Base-by-base conservation (phyloP, 2,329 filamentous ascomycete genomes). In the Botrytis paeoniae region DNA sequence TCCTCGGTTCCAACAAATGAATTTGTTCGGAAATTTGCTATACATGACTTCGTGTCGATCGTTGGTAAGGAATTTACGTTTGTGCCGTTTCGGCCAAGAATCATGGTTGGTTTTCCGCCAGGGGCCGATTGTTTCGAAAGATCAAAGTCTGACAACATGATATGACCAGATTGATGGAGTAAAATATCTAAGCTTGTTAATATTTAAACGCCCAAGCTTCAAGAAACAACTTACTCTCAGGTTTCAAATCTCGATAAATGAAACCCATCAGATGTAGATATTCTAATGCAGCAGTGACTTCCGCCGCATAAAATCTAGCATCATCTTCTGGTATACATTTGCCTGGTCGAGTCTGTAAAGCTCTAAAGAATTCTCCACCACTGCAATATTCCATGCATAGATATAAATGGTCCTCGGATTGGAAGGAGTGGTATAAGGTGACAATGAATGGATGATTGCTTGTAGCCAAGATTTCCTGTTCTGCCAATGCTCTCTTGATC, bases 321-420 rank as follows among this genome's bases (percentile, higher is more conserved):
- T 97, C 96, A 75, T 99, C 96, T 82, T 99, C 96, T 57, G 95
- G 92, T 68, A 99, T 97, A 80, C 94, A 98, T 84, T 98, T 99
- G 79, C 97, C 97, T 16, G 96, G 96, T 43, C 96, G 90, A 9
- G 96, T 98, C 85, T 99, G 96, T 63, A 99, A 86, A 39, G 96
- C 96, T 82, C 96, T 88, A 86, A 99, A 99, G 85, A 99, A 99
- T 83, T 99, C 96, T 75, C 96, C 96, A 77, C 96, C 96, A 79
- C 95, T 98, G 86, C 96, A 99, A 82, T 99, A 99, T 83, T 99
- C 96, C 96, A 99, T 99, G 82, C 96, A 99, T n/a, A 99, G 88
- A 81, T 99, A 99, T 60, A 99, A 88, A 83, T 98, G 95, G 78
- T 99, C 96, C 82, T 99, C 96, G 1, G 96, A 99, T 83, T 99